Base-by-base conservation (phyloP, 768 basidiomycete genomes). In the Termitomyces sp. region DNA sequence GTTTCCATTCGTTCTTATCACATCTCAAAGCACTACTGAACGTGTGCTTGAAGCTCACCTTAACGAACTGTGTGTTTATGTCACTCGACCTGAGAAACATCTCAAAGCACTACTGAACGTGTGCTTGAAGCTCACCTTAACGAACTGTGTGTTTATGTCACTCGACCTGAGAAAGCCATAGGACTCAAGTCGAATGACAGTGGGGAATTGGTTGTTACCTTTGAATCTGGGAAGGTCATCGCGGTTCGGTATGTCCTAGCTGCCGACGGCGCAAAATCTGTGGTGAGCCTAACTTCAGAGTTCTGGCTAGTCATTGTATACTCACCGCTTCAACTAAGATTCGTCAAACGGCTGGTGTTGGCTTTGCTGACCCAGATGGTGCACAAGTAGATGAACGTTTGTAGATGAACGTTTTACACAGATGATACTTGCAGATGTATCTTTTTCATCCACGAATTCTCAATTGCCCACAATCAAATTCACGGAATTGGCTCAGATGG, bases 241-340 rank as follows among this genome's bases (percentile, higher is more conserved):
- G 71, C 65, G 3, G 65, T 80, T 14, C 72, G 71, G 35, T 81
- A 79, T 62, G 74, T 82, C 5, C 61, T 82, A 33, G 81, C 77
- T 23, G 79, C 81, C 5, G 81, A 84, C 61, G 81, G 82, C 3
- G 67, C 78, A 3, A 71, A 64, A 55, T 83, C 80, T 0, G 60
- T 64, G 35, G 81, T 81, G 61, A 63, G 59, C 49, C 31, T 9
- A 10, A 33, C 31, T 49, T 28, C n/a, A 8, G 7, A 19, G 42
- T 9, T 35, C 12, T 38, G 17, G 37, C 23, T 50, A 12, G 9
- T 41, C 12, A 46, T 42, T 31, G 7, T 44, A 33, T n/a, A 9
- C 52, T 26, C 35, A 62, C 30, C 10, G 14, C 23, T 28, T 54
- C 51, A 30, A 35, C 5, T 40, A 50, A 83, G 81, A 63, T 82